Evolutionary conservation across 768 basidiomycete genomes (phyloP).

Genomic region (Mycena chlorophos): DNA sequence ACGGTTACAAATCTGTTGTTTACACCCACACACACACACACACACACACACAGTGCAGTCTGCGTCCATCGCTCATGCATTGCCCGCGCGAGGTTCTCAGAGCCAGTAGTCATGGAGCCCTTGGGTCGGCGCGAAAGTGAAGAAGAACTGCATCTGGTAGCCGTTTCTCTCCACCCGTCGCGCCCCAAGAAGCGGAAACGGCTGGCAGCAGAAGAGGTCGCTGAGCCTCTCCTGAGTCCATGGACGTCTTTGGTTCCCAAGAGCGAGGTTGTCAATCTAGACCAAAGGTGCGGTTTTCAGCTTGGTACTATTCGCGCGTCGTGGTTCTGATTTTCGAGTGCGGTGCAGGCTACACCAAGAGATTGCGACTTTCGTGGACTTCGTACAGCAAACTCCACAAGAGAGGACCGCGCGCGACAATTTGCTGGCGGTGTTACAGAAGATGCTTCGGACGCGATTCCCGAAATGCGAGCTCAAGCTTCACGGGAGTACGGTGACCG

Average conservation of each 20-base stretch:
- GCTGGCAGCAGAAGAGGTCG: not conserved
- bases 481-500: slow-evolving; percentile 64
- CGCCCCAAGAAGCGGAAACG: not conserved
- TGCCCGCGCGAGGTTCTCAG: too few relatives aligned
- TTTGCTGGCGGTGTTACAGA: slow-evolving; percentile 48
- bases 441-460: slow-evolving; percentile 47
- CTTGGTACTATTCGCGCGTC: not conserved
- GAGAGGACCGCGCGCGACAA: slow-evolving; percentile 49
- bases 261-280: not conserved
- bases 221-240: not conserved
- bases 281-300: not conserved
- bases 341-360: slow-evolving; percentile 59
- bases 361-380: slow-evolving; percentile 56
- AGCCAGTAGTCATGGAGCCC: too few relatives aligned
- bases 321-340: not conserved
- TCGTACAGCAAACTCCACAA: slow-evolving; percentile 51
- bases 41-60: too few relatives aligned
- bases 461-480: slow-evolving; percentile 47
- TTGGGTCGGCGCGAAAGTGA: too few relatives aligned
- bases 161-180: too few relatives aligned
- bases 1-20: too few relatives aligned
- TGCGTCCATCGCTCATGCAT: too few relatives aligned
- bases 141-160: too few relatives aligned
- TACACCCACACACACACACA: too few relatives aligned
- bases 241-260: not conserved